Percentiles rank a stretch among this genome's conserved stretches.
Evolutionary conservation across 2,329 filamentous ascomycete species (phyloP).

Genomic region (Microcyclospora pomicola): DNA sequence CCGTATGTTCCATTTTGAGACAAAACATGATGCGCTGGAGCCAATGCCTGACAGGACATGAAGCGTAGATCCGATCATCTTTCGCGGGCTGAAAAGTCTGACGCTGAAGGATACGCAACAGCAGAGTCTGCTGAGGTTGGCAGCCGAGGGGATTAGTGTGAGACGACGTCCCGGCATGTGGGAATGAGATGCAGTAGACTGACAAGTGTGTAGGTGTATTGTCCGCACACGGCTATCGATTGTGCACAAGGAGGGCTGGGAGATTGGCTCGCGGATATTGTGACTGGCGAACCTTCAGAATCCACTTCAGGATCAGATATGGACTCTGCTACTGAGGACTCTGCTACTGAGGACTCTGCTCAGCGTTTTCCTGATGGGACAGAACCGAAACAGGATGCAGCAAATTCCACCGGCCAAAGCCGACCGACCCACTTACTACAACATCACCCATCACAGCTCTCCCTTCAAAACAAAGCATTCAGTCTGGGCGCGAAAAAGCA

Average conservation of each 20-base stretch:
- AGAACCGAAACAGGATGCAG: not conserved
- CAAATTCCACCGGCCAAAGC: slow-evolving; percentile 1
- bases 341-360: slow-evolving; percentile 4
- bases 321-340: not conserved
- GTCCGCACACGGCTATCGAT: slow-evolving; percentile 88
- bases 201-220: slow-evolving; percentile 49
- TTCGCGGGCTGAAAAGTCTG: slow-evolving; percentile 78
- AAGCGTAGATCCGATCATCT: slow-evolving; percentile 79
- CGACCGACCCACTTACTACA: slow-evolving; percentile 31
- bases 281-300: slow-evolving; percentile 42
- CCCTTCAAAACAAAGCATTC: slow-evolving; percentile 20
- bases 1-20: slow-evolving; percentile 41
- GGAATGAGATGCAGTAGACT: not conserved
- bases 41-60: slow-evolving; percentile 14
- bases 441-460: slow-evolving; percentile 36
- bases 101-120: slow-evolving; percentile 79
- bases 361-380: not conserved
- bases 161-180: slow-evolving; percentile 1
- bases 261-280: slow-evolving; percentile 84
- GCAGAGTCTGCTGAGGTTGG: slow-evolving; percentile 65
- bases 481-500: slow-evolving; percentile 32
- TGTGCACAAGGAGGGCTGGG: slow-evolving; percentile 73
- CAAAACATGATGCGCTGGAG: not conserved
- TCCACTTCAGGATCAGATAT: slow-evolving; percentile 6
- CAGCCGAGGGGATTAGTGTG: slow-evolving; percentile 71